phyloP scores from a whole-genome alignment of 257 asterid genomes.

The Solanum pinnatisectum region DNA sequence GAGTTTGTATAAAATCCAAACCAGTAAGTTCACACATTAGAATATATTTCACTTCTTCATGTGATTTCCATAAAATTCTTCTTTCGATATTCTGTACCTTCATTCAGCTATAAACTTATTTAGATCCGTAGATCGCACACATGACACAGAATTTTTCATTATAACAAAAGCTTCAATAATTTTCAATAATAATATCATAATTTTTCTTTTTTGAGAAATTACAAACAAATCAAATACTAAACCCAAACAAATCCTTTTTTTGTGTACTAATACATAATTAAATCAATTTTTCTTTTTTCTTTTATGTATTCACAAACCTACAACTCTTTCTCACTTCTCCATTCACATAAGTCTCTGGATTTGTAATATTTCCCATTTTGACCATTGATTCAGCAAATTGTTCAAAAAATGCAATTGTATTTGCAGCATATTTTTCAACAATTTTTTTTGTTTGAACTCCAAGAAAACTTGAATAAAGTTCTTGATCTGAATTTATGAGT shows the following conservation, averaged over 20 bases:
- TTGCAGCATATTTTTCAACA: constrained; percentile 55
- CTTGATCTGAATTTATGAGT: constrained; percentile 64
- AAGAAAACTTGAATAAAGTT: constrained; percentile 59
- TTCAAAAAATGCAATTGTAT: constrained; percentile 61
- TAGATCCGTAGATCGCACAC: too few species aligned
- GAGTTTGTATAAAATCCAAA: too few species aligned
- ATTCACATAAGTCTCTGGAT: constrained; percentile 43
- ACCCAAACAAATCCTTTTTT: background rate
- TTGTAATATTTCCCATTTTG: constrained; percentile 69
- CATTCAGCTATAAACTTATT: too few species aligned
- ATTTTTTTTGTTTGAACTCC: constrained; percentile 51
- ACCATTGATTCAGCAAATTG: constrained; percentile 89
- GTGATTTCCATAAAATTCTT: too few species aligned
- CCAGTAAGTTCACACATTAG: too few species aligned
- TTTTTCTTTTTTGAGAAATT: background rate
- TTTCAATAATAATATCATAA: background rate
- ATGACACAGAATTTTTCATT: background rate
- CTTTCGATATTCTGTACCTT: too few species aligned
- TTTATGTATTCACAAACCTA: constrained; percentile 70
- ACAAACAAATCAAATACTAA: background rate
- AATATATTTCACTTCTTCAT: too few species aligned
- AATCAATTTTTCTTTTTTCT: background rate
- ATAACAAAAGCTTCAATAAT: background rate
- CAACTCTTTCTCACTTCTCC: constrained; percentile 87
- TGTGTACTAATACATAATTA: background rate